Evolutionary conservation across 2,329 filamentous ascomycete species (phyloP).

Genomic region (Pyrenophora tritici-repentis): DNA sequence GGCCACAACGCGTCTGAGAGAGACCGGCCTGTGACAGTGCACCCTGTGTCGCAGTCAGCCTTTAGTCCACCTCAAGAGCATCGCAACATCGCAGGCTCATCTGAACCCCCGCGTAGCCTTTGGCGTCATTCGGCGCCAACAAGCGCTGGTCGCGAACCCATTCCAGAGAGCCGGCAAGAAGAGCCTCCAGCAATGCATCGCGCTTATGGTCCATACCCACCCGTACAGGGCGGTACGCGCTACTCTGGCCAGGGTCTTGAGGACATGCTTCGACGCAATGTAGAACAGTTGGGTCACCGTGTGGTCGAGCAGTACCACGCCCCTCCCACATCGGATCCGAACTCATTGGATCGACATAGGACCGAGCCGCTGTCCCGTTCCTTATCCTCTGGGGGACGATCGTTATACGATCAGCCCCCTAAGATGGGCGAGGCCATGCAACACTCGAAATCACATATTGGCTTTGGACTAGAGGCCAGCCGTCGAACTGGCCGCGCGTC

Average conservation of each 20-base stretch:
- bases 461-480: slow-evolving; percentile 72
- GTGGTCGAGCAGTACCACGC: slow-evolving; percentile 47
- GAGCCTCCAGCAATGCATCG: slow-evolving; percentile 37
- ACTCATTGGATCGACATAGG: slow-evolving; percentile 40
- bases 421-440: slow-evolving; percentile 60
- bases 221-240: slow-evolving; percentile 28
- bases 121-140: slow-evolving; percentile 40
- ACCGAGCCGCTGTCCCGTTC: slow-evolving; percentile 44
- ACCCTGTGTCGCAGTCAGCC: slow-evolving; percentile 46
- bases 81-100: slow-evolving; percentile 20
- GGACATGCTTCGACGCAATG: slow-evolving; percentile 41
- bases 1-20: slow-evolving; percentile 28
- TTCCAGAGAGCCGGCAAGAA: slow-evolving; percentile 36
- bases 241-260: slow-evolving; percentile 32
- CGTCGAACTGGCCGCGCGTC: slow-evolving; percentile 84
- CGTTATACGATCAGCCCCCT: slow-evolving; percentile 46
- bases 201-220: slow-evolving; percentile 38
- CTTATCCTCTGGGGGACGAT: slow-evolving; percentile 40
- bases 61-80: slow-evolving; percentile 46
- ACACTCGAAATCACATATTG: slow-evolving; percentile 71
- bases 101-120: slow-evolving; percentile 31
- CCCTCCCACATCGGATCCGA: slow-evolving; percentile 47
- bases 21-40: slow-evolving; percentile 47
- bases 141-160: slow-evolving; percentile 30
- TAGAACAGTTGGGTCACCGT: slow-evolving; percentile 41